These are phyloP conservation scores for Beauveria sp. DNA, from an alignment of 2,329 filamentous ascomycete species.

Conservation along the genomic window DNA sequence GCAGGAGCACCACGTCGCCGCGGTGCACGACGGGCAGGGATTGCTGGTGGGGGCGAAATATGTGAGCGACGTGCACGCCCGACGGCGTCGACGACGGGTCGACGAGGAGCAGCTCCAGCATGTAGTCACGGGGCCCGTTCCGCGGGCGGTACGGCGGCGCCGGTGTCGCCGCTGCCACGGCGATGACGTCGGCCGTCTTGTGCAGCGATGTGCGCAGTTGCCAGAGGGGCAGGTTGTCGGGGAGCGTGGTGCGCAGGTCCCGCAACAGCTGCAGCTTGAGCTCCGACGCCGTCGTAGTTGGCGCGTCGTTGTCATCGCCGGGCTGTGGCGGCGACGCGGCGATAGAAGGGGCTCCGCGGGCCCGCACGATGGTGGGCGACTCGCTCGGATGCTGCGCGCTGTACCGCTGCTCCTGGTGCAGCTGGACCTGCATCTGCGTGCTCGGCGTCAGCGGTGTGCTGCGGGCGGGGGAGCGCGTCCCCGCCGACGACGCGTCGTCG, in stretches of 20 bases:
- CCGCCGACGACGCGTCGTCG: not conserved
- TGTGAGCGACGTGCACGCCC: slow-evolving; percentile 44
- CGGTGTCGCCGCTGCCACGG: slow-evolving; percentile 44
- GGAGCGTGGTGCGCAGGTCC: slow-evolving; percentile 40
- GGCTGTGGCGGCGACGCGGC: slow-evolving; percentile 14
- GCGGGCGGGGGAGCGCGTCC: not conserved
- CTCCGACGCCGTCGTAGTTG: slow-evolving; percentile 21
- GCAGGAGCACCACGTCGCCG: slow-evolving; percentile 53
- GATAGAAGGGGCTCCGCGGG: slow-evolving; percentile 22
- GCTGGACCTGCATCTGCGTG: slow-evolving; percentile 16
- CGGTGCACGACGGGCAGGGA: slow-evolving; percentile 46
- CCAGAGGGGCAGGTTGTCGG: slow-evolving; percentile 46
- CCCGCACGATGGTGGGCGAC: slow-evolving; percentile 12
- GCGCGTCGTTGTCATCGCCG: slow-evolving; percentile 2
- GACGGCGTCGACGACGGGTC: slow-evolving; percentile 47
- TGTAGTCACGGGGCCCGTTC: slow-evolving; percentile 50
- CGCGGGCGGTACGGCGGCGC: slow-evolving; percentile 47
- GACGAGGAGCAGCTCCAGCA: slow-evolving; percentile 49
- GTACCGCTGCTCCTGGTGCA: slow-evolving; percentile 15
- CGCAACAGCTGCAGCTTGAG: slow-evolving; percentile 40
- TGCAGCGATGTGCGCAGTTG: slow-evolving; percentile 41
- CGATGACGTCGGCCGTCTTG: slow-evolving; percentile 46
- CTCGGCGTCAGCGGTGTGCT: slow-evolving; percentile 9
- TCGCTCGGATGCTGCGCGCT: slow-evolving; percentile 16
- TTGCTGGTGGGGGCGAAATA: slow-evolving; percentile 52